phyloP scores from a whole-genome alignment of 1,139 yeast species.

The Suhomyces maxii region DNA sequence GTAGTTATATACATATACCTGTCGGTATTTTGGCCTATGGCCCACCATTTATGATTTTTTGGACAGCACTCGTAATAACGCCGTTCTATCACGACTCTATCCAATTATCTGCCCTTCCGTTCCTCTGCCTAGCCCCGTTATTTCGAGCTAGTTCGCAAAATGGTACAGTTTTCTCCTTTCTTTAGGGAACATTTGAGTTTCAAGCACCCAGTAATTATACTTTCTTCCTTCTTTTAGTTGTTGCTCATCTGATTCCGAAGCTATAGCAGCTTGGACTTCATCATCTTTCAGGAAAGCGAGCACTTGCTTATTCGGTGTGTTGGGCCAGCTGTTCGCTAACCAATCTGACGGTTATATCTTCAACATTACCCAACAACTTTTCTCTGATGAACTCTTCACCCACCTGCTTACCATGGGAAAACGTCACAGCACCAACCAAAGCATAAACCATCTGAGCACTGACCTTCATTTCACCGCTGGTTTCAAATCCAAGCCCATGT shows the following conservation, averaged over 20 bases:
- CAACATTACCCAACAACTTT: slow-evolving; percentile 34
- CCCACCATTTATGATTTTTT: neutral
- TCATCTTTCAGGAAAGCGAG: no score
- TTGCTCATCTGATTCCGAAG: no score
- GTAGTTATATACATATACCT: neutral
- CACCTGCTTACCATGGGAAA: slow-evolving; percentile 61
- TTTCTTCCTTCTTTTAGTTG: no score
- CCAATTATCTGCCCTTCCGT: neutral
- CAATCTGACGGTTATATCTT: slow-evolving; percentile 22
- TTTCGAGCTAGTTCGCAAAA: no score
- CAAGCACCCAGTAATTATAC: no score
- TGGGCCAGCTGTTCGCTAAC: slow-evolving; percentile 8
- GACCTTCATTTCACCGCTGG: slow-evolving; percentile 57
- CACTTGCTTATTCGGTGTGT: no score
- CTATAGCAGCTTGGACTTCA: no score
- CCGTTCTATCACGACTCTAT: neutral
- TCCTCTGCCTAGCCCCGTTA: no score
- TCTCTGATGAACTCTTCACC: slow-evolving; percentile 59
- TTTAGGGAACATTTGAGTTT: no score
- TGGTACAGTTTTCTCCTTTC: no score
- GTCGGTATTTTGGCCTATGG: neutral
- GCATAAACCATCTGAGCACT: slow-evolving; percentile 73
- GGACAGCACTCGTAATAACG: neutral
- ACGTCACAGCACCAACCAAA: slow-evolving; percentile 75
- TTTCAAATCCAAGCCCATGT: slow-evolving; percentile 51